These are phyloP conservation scores for Botryotinia globosa DNA, from an alignment of 2,329 filamentous ascomycete species.

Conservation along the genomic window DNA sequence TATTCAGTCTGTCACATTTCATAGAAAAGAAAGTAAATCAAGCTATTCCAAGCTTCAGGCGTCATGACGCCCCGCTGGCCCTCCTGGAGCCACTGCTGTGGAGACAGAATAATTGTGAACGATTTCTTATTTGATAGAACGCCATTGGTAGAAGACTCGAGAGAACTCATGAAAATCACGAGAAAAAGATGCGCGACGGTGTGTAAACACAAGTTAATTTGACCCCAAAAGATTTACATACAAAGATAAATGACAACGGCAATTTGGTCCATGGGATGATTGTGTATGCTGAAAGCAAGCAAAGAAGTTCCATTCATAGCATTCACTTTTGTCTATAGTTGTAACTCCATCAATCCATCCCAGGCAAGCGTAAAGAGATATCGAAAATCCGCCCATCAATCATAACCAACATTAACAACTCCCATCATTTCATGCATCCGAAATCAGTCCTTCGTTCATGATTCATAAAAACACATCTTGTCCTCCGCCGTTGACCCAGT, in stretches of 20 bases:
- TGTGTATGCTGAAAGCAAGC: background rate
- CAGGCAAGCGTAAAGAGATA: background rate
- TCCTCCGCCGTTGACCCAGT: background rate
- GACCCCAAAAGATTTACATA: background rate
- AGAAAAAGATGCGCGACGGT: background rate
- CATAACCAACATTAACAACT: background rate
- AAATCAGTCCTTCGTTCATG: background rate
- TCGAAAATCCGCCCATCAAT: background rate
- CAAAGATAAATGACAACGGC: background rate
- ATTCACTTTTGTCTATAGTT: background rate
- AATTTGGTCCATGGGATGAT: background rate
- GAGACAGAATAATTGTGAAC: background rate
- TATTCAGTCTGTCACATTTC: background rate
- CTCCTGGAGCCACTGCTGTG: background rate
- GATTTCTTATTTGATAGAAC: background rate
- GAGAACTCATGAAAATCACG: background rate
- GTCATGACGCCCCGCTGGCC: background rate
- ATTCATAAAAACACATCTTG: background rate
- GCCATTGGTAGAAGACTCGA: background rate
- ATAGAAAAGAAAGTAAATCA: background rate
- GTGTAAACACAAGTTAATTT: background rate
- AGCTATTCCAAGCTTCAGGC: background rate
- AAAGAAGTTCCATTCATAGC: background rate
- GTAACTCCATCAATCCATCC: background rate
- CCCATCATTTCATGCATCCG: background rate